Base-by-base conservation (phyloP, 2,329 filamentous ascomycete genomes). In the Xylaria digitata region DNA sequence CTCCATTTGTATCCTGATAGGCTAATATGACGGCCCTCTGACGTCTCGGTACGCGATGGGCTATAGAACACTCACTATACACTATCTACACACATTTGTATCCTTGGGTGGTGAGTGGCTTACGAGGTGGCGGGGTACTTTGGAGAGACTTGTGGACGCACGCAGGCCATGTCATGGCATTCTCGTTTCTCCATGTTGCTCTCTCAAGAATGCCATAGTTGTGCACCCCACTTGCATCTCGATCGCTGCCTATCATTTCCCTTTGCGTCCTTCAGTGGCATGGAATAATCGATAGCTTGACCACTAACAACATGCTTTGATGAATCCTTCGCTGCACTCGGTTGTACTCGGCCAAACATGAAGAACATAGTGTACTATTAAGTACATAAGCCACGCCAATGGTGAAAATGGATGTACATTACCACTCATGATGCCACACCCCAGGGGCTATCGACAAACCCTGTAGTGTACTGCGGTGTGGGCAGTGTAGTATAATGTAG, bases 191-290 rank as follows among this genome's bases (percentile, higher is more conserved):
- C 68, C 56, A 74, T 73, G 66, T 67, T 70, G 70, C 57, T 71
- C 71, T 73, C 67, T 63, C 49, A 67, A 75, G 69, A 76, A 76
- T 76, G 74, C 73, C 72, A 75, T 75, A 60, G 65, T 70, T 52
- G 19, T n/a, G 6, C 9, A 21, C 67, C 56, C 71, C 61, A 66
- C 71, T 56, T 62, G 48, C 68, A 75, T 76, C 74, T 73, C 70
- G 74, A 77, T 76, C 72, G 64, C 61, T 66, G 71, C 55, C 69
- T 57, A 74, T 72, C 70, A 64, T 66, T 75, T 63, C 70, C 66
- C 21, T 63, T 71, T 58, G 40, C 34, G 55, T 54, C 57, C 49
- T 46, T 54, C 58, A 61, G 34, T 61, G 67, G 68, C 65, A 65
- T 61, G 62, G 62, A 61, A 55, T 48, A 52, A 13, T 50, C 57